phyloP scores from a whole-genome alignment of 2,329 filamentous ascomycete species.

The Metarhizium album region DNA sequence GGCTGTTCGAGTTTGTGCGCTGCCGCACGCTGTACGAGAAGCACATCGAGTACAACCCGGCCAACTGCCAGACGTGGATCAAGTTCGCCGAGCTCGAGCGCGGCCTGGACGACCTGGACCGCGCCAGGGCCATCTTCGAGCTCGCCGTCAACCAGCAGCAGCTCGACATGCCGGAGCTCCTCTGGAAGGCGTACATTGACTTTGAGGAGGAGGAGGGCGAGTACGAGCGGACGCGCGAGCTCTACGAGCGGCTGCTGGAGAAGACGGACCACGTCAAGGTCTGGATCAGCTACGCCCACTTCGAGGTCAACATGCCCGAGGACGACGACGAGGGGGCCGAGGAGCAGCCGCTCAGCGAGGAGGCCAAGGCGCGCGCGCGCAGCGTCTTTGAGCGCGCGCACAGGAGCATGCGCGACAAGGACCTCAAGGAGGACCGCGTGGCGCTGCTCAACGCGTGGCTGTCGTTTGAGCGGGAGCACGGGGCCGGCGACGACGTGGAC shows the following conservation, averaged over 20 bases:
- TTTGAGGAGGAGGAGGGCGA: slow-evolving; percentile 95
- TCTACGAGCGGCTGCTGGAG: slow-evolving; percentile 84
- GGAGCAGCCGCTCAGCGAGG: slow-evolving; percentile 64
- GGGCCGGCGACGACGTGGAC: slow-evolving; percentile 61
- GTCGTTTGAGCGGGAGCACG: slow-evolving; percentile 81
- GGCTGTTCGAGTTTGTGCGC: slow-evolving; percentile 85
- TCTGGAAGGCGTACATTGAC: slow-evolving; percentile 98
- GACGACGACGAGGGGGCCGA: slow-evolving; percentile 47
- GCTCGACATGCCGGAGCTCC: slow-evolving; percentile 91
- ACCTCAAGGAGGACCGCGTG: slow-evolving; percentile 89
- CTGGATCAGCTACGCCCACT: slow-evolving; percentile 97
- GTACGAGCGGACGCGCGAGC: slow-evolving; percentile 66
- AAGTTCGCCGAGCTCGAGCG: slow-evolving; percentile 90
- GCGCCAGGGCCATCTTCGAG: slow-evolving; percentile 84
- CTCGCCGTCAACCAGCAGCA: slow-evolving; percentile 71
- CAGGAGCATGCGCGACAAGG: slow-evolving; percentile 76
- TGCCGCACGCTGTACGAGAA: slow-evolving; percentile 91
- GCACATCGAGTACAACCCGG: slow-evolving; percentile 81
- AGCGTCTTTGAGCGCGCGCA: slow-evolving; percentile 78
- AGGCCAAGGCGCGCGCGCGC: slow-evolving; percentile 72
- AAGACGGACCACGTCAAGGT: slow-evolving; percentile 99
- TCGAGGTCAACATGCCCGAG: slow-evolving; percentile 84
- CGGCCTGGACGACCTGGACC: slow-evolving; percentile 79
- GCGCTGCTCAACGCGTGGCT: slow-evolving; percentile 86
- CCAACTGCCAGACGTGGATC: slow-evolving; percentile 92